Evolutionary conservation across 2,329 filamentous ascomycete species (phyloP), one percentile per base, ranked within the genome.

Genomic region (Aureobasidium melanogenum): DNA sequence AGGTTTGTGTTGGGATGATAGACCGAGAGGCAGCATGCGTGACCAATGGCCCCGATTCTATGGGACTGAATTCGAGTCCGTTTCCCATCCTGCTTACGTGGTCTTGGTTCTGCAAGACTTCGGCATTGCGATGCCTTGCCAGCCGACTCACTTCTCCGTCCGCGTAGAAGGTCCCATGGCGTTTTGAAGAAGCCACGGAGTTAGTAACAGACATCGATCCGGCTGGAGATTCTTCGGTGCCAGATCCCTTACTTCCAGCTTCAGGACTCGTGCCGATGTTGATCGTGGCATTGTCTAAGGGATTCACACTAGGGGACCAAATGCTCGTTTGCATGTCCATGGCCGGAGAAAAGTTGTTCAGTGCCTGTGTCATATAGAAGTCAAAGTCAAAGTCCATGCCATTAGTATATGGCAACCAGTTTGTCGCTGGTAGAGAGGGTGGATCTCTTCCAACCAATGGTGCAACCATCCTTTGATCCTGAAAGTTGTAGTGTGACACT

Each of bases 121-220:
- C 54, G 30, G 43, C 43, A 14, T 57, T 57, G 22, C 54, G 54
- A 12, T 43, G 39, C 38, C 54, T 57, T 28, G 39, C 28, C 30
- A 57, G 41, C n/a, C 54, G 28, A 12, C 28, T 34, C 15, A 44
- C 54, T 17, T 57, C 54, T 24, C 54, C 54, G 22, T 57, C 54
- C 12, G 41, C 54, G 10, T 57, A 57, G 19, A 57, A 57, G 12
- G 54, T 57, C 28, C 54, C 54, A 57, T 57, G 54, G 7, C 52
- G 38, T 5, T 56, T 56, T 6, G 52, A 56, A 34, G 38, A 43
- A 28, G 54, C 7, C 22, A 26, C 54, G 2, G 54, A 57, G 7
- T 26, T 28, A 12, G 54, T 47, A 12, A 46, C 22, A 30, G 54
- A 44, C 22, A 57, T 28, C 1, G 54, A 41, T n/a, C n/a, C n/a